Percentiles rank a stretch among this genome's conserved stretches.
Evolutionary conservation across 495 filamentous ascomycete genomes (phyloP).

Genomic region (Trichoderma orchidacearum): DNA sequence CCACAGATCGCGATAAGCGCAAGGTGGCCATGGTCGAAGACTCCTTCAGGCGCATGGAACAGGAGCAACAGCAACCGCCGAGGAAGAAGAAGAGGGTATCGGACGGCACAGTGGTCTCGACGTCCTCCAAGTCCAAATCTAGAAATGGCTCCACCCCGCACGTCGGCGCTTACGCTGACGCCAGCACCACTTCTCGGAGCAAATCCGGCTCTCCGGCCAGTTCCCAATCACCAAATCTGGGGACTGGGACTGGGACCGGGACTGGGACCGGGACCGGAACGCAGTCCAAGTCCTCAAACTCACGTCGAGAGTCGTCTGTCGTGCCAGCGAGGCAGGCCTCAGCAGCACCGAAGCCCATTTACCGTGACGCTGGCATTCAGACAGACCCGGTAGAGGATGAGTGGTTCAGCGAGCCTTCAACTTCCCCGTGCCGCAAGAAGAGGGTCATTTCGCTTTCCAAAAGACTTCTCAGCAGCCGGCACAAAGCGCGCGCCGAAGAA

Average conservation of each 20-base stretch:
- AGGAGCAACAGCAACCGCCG: slow-evolving; percentile 44
- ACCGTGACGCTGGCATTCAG: slow-evolving; percentile 32
- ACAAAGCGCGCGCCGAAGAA: slow-evolving; percentile 23
- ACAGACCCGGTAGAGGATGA: slow-evolving; percentile 33
- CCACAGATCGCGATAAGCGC: slow-evolving; percentile 75
- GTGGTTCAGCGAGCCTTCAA: slow-evolving; percentile 21
- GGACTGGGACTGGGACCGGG: no score
- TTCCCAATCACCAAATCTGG: slow-evolving; percentile 19
- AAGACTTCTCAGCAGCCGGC: slow-evolving; percentile 31
- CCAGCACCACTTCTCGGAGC: slow-evolving; percentile 26
- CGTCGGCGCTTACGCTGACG: slow-evolving; percentile 25
- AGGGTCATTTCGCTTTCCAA: slow-evolving; percentile 30
- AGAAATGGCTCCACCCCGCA: neutral
- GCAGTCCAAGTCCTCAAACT: slow-evolving; percentile 8
- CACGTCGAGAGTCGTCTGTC: slow-evolving; percentile 7
- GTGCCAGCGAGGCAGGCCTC: slow-evolving; percentile 18
- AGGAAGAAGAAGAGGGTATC: slow-evolving; percentile 50
- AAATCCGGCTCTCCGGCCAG: slow-evolving; percentile 34
- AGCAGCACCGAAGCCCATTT: slow-evolving; percentile 17
- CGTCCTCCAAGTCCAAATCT: slow-evolving; percentile 13
- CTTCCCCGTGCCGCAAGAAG: slow-evolving; percentile 19
- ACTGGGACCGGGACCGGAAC: no score
- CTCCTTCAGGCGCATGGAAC: slow-evolving; percentile 51
- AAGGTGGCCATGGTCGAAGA: slow-evolving; percentile 80
- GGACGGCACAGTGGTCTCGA: slow-evolving; percentile 34